Conservation (phyloP, 805 yeast species). For the Candida methanosorbosa region DNA sequence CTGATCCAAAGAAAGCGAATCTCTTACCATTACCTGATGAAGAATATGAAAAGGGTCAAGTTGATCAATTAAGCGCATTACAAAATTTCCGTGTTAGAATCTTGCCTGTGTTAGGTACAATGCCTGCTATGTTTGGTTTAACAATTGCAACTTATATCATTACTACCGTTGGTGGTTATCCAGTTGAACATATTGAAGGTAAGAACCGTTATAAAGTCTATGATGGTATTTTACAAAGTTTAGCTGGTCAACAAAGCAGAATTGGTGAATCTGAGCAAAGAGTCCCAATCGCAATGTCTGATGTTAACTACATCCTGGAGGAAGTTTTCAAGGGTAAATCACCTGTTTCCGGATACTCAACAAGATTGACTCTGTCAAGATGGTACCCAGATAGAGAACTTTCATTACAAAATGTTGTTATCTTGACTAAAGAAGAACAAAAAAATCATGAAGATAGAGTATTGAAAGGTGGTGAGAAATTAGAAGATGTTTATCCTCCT, state of each 20-base stretch:
- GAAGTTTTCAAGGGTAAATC: constrained; percentile 93
- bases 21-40: constrained; percentile 78
- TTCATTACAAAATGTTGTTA: constrained; percentile 69
- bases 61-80: constrained; percentile 79
- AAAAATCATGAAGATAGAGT: constrained; percentile 69
- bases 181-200: constrained; percentile 85
- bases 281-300: constrained; percentile 64
- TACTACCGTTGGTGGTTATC: constrained; percentile 77
- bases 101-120: constrained; percentile 90
- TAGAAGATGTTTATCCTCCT: constrained; percentile 54
- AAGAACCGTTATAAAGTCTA: constrained; percentile 79
- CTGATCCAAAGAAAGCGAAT: constrained; percentile 89
- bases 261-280: constrained; percentile 65
- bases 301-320: constrained; percentile 76
- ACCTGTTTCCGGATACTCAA: constrained; percentile 74
- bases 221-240: constrained; percentile 71
- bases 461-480: constrained; percentile 53
- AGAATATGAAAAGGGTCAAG: constrained; percentile 72
- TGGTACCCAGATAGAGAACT: constrained; percentile 73
- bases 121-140: constrained; percentile 95
- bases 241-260: constrained; percentile 83
- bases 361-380: constrained; percentile 68
- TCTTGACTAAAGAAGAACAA: constrained; percentile 87
- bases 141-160: constrained; percentile 80
- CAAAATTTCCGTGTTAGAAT: constrained; percentile 90